phyloP scores from a whole-genome alignment of 2,329 filamentous ascomycete genomes.

The Hirsutella minnesotensis region DNA sequence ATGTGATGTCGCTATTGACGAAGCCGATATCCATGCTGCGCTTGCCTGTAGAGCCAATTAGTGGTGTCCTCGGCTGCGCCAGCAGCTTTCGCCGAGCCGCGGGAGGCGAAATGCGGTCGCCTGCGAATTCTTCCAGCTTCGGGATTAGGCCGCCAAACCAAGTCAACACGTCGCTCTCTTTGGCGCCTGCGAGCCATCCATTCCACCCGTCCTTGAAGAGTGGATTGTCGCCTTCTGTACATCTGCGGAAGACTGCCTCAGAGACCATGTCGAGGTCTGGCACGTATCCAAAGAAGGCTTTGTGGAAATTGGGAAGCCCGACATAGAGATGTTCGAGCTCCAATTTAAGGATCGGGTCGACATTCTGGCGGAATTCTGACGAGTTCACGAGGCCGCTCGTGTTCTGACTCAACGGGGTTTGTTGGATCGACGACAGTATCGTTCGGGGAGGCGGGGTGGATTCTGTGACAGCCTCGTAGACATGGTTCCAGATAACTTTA shows the following conservation, averaged over 20 bases:
- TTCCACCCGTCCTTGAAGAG: background rate
- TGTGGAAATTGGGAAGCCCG: slow-evolving; percentile 19
- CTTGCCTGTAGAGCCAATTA: background rate
- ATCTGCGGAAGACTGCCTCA: slow-evolving; percentile 21
- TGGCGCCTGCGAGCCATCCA: background rate
- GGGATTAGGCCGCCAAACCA: background rate
- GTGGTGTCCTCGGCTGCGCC: slow-evolving; percentile 6
- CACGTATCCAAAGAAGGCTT: slow-evolving; percentile 20
- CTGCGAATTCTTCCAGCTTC: background rate
- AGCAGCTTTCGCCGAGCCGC: background rate
- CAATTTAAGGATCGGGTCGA: slow-evolving; percentile 20
- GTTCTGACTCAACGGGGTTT: slow-evolving; percentile 18
- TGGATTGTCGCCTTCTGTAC: slow-evolving; percentile 8
- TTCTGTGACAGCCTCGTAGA: too few relatives aligned
- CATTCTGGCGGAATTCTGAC: slow-evolving; percentile 19
- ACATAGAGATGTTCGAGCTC: slow-evolving; percentile 23
- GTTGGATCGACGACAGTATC: too few relatives aligned
- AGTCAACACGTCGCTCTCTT: background rate
- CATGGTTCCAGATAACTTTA: slow-evolving; percentile 1
- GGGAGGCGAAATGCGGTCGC: background rate
- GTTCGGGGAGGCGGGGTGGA: too few relatives aligned
- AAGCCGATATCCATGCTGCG: background rate
- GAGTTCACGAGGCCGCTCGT: slow-evolving; percentile 22
- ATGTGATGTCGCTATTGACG: background rate
- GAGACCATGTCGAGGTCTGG: slow-evolving; percentile 17